Percentiles rank a stretch among this genome's conserved stretches.
Conservation (phyloP, 2,329 filamentous ascomycete genomes). For the Sporothrix mexicana region DNA sequence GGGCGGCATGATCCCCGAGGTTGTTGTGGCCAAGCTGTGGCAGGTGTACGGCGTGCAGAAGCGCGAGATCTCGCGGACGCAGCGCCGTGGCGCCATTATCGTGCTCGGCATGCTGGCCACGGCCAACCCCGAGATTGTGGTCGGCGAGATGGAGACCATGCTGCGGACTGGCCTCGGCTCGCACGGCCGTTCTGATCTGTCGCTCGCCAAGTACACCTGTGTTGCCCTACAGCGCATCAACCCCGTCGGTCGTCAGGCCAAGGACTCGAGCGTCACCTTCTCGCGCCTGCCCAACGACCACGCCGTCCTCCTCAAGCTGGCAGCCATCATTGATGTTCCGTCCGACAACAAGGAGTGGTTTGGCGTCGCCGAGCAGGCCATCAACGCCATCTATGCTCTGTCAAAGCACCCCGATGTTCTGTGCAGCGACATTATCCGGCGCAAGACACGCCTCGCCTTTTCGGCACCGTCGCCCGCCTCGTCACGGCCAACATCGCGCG, state of each 20-base stretch:
- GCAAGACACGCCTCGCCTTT: slow-evolving; percentile 86
- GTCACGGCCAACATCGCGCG: slow-evolving; percentile 55
- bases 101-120: slow-evolving; percentile 95
- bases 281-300: slow-evolving; percentile 90
- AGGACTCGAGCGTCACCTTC: slow-evolving; percentile 71
- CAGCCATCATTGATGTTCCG: slow-evolving; percentile 81
- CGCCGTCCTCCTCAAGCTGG: slow-evolving; percentile 79
- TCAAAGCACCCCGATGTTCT: slow-evolving; percentile 93
- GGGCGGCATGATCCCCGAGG: slow-evolving; percentile 80
- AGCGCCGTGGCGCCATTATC: slow-evolving; percentile 92
- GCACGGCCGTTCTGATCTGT: slow-evolving; percentile 80
- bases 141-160: slow-evolving; percentile 94
- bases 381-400: slow-evolving; percentile 91
- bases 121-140: slow-evolving; percentile 88
- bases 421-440: slow-evolving; percentile 86
- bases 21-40: slow-evolving; percentile 92
- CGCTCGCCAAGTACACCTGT: slow-evolving; percentile 93
- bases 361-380: slow-evolving; percentile 93
- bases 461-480: slow-evolving; percentile 50
- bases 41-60: slow-evolving; percentile 95
- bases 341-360: slow-evolving; percentile 96
- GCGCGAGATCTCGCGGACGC: slow-evolving; percentile 88
- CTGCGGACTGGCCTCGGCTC: slow-evolving; percentile 84
- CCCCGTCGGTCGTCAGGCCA: slow-evolving; percentile 78
- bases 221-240: slow-evolving; percentile 91